phyloP scores from a whole-genome alignment of 2,329 filamentous ascomycete species.

The Claviceps cyperi region DNA sequence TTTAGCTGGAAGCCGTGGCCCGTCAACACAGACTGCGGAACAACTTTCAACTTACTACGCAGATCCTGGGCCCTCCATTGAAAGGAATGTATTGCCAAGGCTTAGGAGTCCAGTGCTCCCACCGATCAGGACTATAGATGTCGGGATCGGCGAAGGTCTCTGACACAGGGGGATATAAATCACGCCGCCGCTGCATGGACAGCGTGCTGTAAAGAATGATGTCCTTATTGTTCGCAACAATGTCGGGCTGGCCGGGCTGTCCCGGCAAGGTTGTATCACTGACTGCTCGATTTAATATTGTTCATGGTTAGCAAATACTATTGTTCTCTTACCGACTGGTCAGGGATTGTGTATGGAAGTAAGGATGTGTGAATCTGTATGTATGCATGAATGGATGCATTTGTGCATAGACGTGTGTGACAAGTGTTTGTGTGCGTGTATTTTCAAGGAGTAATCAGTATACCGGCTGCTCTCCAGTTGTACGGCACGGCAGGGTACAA shows the following conservation, averaged over 20 bases:
- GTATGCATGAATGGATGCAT: conserved; percentile 38
- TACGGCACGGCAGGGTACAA: conserved; percentile 67
- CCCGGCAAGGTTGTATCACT: conserved; percentile 59
- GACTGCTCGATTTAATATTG: conserved; percentile 37
- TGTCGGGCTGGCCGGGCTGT: conserved; percentile 48
- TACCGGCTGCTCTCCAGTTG: conserved; percentile 38
- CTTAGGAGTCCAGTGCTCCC: conserved; percentile 47
- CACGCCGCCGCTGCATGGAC: conserved; percentile 55
- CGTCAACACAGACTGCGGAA: neutral
- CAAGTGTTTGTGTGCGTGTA: too few relatives aligned
- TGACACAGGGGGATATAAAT: conserved; percentile 41
- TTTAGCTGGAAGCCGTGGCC: neutral
- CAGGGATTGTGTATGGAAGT: too few relatives aligned
- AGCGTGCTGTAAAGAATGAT: conserved; percentile 53
- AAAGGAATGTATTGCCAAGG: conserved; percentile 63
- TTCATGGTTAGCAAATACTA: conserved; percentile 35
- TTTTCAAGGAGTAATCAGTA: neutral
- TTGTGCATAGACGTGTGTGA: too few relatives aligned
- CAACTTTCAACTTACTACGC: conserved; percentile 27
- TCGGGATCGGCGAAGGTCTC: conserved; percentile 33
- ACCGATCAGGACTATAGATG: conserved; percentile 52
- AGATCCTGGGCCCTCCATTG: conserved; percentile 60
- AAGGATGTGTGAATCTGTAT: too few relatives aligned
- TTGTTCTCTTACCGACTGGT: neutral
- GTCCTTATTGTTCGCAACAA: conserved; percentile 48